Percentiles rank a stretch among this genome's conserved stretches.
phyloP scores from a whole-genome alignment of 2,329 filamentous ascomycete genomes.

The Talaromyces sp. region DNA sequence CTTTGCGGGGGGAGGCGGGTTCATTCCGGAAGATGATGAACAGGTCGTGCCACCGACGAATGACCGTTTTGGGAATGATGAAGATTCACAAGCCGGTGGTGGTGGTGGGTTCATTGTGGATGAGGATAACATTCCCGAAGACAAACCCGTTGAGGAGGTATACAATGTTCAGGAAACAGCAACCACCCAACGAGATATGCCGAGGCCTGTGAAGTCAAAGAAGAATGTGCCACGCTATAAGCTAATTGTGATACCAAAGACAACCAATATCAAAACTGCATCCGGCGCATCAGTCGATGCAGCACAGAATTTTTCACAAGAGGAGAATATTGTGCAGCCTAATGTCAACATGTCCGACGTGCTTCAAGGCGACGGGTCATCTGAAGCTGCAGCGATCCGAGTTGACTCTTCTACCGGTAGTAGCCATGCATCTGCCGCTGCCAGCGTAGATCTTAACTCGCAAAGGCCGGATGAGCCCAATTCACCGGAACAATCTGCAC shows the following conservation, averaged over 20 bases:
- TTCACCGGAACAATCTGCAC: conserved; percentile 15
- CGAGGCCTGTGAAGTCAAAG: background rate
- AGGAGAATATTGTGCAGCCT: background rate
- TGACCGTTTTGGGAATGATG: background rate
- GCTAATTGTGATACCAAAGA: conserved; percentile 5
- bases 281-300: background rate
- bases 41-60: conserved; percentile 8
- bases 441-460: conserved; percentile 25
- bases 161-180: background rate
- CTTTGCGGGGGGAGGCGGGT: conserved; percentile 23
- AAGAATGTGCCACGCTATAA: conserved; percentile 9
- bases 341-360: background rate
- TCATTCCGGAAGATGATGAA: conserved; percentile 22
- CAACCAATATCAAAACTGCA: background rate
- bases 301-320: background rate
- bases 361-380: conserved; percentile 16
- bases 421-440: conserved; percentile 20
- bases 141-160: background rate
- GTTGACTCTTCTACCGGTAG: conserved; percentile 26
- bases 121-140: background rate
- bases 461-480: conserved; percentile 16
- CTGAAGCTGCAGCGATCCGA: conserved; percentile 20
- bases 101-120: background rate
- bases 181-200: background rate
- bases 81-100: background rate